These are phyloP conservation scores for Letharia lupina DNA, from an alignment of 495 filamentous ascomycete genomes.

Conservation along the genomic window DNA sequence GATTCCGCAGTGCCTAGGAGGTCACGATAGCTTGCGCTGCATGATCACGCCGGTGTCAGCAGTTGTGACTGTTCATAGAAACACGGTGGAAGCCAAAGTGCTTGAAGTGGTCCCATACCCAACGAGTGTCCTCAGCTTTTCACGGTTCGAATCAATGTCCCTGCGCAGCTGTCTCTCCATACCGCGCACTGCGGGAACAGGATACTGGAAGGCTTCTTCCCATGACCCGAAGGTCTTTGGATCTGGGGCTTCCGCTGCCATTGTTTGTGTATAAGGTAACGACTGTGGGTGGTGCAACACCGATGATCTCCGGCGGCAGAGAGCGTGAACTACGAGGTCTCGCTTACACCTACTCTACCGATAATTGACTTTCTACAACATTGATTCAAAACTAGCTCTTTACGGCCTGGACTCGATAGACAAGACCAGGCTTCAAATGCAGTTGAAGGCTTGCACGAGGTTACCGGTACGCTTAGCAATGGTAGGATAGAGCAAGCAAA, in stretches of 20 bases:
- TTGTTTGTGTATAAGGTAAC: constrained; percentile 27
- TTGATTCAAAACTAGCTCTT: background rate
- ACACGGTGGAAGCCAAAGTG: background rate
- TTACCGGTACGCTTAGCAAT: too few species aligned
- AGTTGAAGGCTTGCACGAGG: background rate
- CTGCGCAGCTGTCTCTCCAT: constrained; percentile 56
- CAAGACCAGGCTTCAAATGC: background rate
- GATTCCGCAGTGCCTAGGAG: constrained; percentile 86
- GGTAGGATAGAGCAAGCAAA: background rate
- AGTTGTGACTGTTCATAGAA: too few species aligned
- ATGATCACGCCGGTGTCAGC: constrained; percentile 12
- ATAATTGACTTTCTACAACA: background rate
- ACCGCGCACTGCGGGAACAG: constrained; percentile 53
- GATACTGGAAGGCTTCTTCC: constrained; percentile 61
- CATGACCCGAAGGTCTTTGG: constrained; percentile 51
- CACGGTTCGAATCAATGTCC: constrained; percentile 70
- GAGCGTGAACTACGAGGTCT: background rate
- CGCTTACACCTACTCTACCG: constrained; percentile 6
- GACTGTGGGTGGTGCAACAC: background rate
- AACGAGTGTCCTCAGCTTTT: constrained; percentile 81
- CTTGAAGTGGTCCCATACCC: constrained; percentile 46
- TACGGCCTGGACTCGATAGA: background rate
- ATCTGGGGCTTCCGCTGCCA: constrained; percentile 52
- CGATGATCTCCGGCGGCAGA: background rate
- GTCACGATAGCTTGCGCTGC: constrained; percentile 79